These are phyloP conservation scores for Taxillus chinensis DNA, from an alignment of 164 flowering plant species.

Conservation along the genomic window DNA sequence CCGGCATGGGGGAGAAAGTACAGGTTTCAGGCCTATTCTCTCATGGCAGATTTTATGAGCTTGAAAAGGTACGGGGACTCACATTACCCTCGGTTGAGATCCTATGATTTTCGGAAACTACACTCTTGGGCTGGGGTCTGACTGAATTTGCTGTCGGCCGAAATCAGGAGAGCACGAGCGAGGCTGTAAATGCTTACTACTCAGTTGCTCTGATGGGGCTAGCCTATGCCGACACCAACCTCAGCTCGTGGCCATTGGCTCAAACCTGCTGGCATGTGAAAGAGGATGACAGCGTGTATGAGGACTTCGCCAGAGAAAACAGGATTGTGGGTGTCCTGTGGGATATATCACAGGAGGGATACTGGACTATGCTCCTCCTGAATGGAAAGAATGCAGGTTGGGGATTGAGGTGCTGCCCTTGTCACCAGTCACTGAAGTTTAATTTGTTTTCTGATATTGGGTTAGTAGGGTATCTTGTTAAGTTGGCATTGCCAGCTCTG, in stretches of 20 bases:
- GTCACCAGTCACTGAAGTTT: constrained; percentile 61
- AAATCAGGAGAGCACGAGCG: constrained; percentile 86
- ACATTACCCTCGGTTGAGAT: constrained; percentile 56
- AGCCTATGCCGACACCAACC: constrained; percentile 75
- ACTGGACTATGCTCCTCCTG: constrained; percentile 81
- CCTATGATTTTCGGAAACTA: constrained; percentile 75
- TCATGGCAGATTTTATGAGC: constrained; percentile 77
- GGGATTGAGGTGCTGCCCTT: constrained; percentile 84
- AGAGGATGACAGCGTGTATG: constrained; percentile 45
- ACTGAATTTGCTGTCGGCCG: constrained; percentile 79
- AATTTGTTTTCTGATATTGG: constrained; percentile 53
- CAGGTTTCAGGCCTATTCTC: constrained; percentile 62
- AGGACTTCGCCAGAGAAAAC: constrained; percentile 56
- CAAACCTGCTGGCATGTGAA: constrained; percentile 86
- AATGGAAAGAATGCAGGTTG: constrained; percentile 70
- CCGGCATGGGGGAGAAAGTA: constrained; percentile 84
- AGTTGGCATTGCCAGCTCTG: constrained; percentile 68
- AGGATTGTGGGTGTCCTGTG: constrained; percentile 75
- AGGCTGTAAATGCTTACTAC: constrained; percentile 82
- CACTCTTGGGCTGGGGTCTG: constrained; percentile 96
- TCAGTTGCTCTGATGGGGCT: constrained; percentile 85
- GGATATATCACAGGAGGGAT: constrained; percentile 82
- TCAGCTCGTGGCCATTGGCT: constrained; percentile 60
- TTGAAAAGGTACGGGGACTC: constrained; percentile 36
- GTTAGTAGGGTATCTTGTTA: constrained; percentile 49